Base-by-base conservation (phyloP, 2,329 filamentous ascomycete species). In the Fusarium bulbicola region DNA sequence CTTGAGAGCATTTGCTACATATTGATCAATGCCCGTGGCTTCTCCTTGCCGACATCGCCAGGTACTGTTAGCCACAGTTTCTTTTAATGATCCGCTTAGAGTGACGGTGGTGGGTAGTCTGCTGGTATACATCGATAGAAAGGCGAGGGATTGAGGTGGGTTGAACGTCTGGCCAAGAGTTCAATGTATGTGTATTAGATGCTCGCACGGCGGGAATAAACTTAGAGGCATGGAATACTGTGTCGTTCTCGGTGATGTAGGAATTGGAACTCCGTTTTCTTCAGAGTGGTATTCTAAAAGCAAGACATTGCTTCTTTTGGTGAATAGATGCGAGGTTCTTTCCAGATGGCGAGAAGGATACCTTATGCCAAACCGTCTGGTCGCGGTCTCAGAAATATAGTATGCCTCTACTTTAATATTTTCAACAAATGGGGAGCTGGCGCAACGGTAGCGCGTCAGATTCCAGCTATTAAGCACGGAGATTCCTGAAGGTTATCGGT, bases 161-260 rank as follows among this genome's bases (percentile, higher is more conserved):
- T 59, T 59, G 65, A 57, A 63, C 63, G 49, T 40, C 42, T 68
- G 63, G 70, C 69, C 37, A 53, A 64, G 57, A 56, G 57, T 66
- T 59, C 66, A 59, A 63, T 70, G 71, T 79, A 71, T 63, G 68
- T 78, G 77, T 79, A 79, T 65, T 74, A 77, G 75, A 77, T 79
- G 72, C 59, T 64, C 43, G 50, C 54, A 49, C 47, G 40, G 67
- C 59, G 64, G 46, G 32, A 62, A 54, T 61, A 49, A 70, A 70
- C 59, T 73, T 57, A 34, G 62, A 59, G 57, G 63, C 37, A 72
- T 70, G 56, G 37, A 61, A 63, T 64, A 43, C 32, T 39, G 64
- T 68, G 15, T 30, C 30, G 21, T 40, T 52, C 12, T 15, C 21
- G 28, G n/a, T 39, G 32, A 37, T 9, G 11, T 18, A 9, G 20